phyloP scores from a whole-genome alignment of 2,329 filamentous ascomycete genomes.

The Parastagonospora avenae region DNA sequence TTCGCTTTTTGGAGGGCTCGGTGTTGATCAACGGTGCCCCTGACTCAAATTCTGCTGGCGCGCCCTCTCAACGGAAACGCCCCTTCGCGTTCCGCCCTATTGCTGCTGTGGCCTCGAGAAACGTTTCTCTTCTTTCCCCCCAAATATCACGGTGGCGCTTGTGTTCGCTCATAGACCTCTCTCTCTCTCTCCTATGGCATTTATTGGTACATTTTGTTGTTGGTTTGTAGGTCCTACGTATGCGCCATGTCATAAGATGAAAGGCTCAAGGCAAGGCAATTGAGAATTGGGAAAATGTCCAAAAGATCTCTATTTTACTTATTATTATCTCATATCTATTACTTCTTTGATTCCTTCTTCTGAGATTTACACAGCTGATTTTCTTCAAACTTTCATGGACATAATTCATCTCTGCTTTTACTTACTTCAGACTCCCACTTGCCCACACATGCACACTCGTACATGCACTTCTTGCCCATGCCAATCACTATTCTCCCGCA shows the following conservation, averaged over 20 bases:
- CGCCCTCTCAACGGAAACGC: conserved; percentile 23
- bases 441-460: too few species aligned
- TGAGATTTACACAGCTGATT: conserved; percentile 13
- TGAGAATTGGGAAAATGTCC: too few species aligned
- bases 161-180: too few species aligned
- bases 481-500: too few species aligned
- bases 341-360: background rate
- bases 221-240: conserved; percentile 15
- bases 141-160: background rate
- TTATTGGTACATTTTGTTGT: conserved; percentile 36
- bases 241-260: conserved; percentile 24
- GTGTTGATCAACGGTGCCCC: conserved; percentile 38
- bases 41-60: conserved; percentile 26
- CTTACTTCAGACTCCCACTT: background rate
- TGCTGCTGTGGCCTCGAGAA: background rate
- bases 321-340: conserved; percentile 15
- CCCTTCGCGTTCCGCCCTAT: conserved; percentile 12
- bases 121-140: conserved; percentile 15
- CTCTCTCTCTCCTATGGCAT: conserved; percentile 26
- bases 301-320: conserved; percentile 15
- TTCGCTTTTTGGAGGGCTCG: conserved; percentile 27
- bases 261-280: conserved; percentile 25
- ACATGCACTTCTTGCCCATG: too few species aligned
- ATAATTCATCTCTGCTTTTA: conserved; percentile 31
- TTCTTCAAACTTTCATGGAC: conserved; percentile 37